Base-by-base conservation (phyloP, 106 monocot genomes). In the Apostasia shenzhenica region DNA sequence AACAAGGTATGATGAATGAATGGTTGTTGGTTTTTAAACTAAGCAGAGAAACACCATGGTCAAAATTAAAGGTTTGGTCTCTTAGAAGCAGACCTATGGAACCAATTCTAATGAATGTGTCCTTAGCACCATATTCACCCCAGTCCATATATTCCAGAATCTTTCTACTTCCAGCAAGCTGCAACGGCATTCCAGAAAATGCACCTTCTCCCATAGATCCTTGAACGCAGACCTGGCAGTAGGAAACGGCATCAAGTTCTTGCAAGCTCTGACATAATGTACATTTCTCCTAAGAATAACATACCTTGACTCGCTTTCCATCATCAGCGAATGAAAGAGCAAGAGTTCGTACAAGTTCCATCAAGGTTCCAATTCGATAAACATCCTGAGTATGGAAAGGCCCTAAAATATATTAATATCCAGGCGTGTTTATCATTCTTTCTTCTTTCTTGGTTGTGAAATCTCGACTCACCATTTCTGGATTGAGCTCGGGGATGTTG, bases 301-400 rank as follows among this genome's bases (percentile, higher is more conserved):
- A 55, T 61, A 97, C 92, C 84, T 92, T 97, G 43, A 92, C 86
- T 55, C 75, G 89, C 71, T 83, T 97, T 70, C 95, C 95, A 76
- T 97, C 95, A 77, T 97, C 92, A 65, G 95, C 95, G 77, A 92
- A 92, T 78, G 95, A 81, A 84, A 97, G 92, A 70, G 95, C 88
- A 75, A 97, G 81, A 52, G 84, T 76, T 67, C 92, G 80, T 63
- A 87, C 86, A 82, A 97, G 88, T 79, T 97, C 92, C 95, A 89
- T 84, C 11, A 97, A 70, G 46, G 92, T 95, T 57, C 95, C 95
- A 78, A 95, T 95, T 68, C 95, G 83, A 73, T 95, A 95, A 74
- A 95, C 95, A 92, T 95, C 95, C 95, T 95, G 82, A 70, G 46
- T 58, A 72, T 54, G 52, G 26, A 2, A 74, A 72, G n/a, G 41